Evolutionary conservation across 306 rosid species (phyloP), one percentile per base, ranked within the genome.

Genomic region (Alnus rubra): DNA sequence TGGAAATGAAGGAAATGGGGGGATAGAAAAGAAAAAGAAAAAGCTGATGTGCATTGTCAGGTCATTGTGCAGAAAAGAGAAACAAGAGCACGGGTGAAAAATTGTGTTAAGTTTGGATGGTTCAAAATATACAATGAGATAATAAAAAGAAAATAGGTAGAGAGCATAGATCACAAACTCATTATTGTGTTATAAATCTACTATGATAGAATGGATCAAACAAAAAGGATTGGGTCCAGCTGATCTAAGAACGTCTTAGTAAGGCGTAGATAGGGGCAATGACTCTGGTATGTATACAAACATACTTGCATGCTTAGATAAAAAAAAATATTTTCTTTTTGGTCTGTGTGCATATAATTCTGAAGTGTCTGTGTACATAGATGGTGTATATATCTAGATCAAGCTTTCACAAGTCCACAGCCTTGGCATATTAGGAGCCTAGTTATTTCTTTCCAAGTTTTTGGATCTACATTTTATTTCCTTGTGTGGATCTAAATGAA

Each of bases 391-490:
- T 50, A 42, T 69, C 59, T 58, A 44, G 83, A 8, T 53, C 55
- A 33, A 18, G 71, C 56, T 58, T 75, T 77, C 59, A 60, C 49
- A 23, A 63, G 7, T 52, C 64, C 63, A 33, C 44, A 74, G 65
- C 50, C 74, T 10, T 82, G 55, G 39, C 76, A 49, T 9, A 60
- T 30, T 60, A 54, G 56, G 49, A 73, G 45, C 63, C 63, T 56
- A 5, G 12, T 19, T 7, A 35, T 64, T 64, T 64, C 23, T 64
- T 39, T 64, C 23, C 15, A 13, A 64, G n/a, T 64, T n/a, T 1
- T 44, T 69, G 54, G 33, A 47, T 69, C 15, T 18, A 69, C 10
- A 69, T 18, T 9, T 19, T 47, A 69, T 69, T 28, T 47, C 15
- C 35, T 23, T 18, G 7, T 10, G 33, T 69, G 14, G 30, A 69